Percentiles rank a stretch among this genome's conserved stretches.
phyloP scores from a whole-genome alignment of 371 early-diverging fungal species.

The Dinochytrium kinnereticum region DNA sequence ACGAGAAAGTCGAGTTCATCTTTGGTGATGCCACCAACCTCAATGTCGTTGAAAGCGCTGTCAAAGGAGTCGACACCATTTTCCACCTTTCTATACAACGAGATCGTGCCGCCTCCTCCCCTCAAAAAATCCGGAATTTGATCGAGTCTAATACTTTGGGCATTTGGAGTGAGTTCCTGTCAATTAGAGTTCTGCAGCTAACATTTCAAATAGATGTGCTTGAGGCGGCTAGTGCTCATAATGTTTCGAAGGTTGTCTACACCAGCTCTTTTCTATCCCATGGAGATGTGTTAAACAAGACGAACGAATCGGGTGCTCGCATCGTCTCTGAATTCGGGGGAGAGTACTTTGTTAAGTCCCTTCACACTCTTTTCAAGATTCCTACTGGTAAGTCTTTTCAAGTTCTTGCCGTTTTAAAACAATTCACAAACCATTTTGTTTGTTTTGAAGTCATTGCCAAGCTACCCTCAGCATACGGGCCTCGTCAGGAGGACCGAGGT shows the following conservation, averaged over 20 bases:
- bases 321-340: neutral
- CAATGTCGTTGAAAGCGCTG: neutral
- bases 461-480: neutral
- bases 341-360: neutral
- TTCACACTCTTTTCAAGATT: neutral
- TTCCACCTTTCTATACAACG: conserved; percentile 6
- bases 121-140: neutral
- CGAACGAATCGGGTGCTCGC: neutral
- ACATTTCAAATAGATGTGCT: neutral
- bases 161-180: neutral
- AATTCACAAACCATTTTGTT: too few species aligned
- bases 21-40: conserved; percentile 2
- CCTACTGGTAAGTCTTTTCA: neutral
- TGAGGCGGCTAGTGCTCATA: neutral
- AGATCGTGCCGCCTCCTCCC: neutral
- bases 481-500: neutral
- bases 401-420: neutral
- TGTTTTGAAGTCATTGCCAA: neutral
- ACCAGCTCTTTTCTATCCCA: neutral
- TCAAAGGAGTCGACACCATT: conserved; percentile 1
- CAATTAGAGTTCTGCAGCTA: neutral
- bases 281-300: too few species aligned
- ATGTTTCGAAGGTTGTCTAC: neutral
- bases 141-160: neutral
- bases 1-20: neutral